A percentile compares a stretch with the other conserved stretches of the same genome.
Evolutionary conservation across 1,284 basidiomycete species (phyloP).

Genomic region (Cutaneotrichosporon sp.): DNA sequence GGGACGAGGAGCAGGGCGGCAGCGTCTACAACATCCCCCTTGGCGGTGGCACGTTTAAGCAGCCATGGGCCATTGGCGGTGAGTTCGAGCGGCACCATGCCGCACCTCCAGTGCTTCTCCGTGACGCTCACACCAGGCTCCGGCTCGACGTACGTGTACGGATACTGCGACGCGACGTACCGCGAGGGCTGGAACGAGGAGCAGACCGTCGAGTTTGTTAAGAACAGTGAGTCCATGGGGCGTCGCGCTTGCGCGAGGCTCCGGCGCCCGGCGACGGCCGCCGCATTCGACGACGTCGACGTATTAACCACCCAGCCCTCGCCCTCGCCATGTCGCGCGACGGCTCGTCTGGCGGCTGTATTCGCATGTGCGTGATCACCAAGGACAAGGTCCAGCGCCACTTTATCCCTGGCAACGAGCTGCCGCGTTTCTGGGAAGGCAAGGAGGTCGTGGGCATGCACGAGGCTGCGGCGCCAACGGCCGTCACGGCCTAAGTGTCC

Average conservation of each 20-base stretch:
- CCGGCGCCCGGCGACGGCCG: too few species aligned
- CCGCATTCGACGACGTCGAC: too few species aligned
- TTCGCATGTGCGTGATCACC: slow-evolving; percentile 95
- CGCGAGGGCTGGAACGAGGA: slow-evolving; percentile 86
- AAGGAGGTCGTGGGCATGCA: slow-evolving; percentile 36
- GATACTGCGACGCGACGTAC: slow-evolving; percentile 98
- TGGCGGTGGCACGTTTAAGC: slow-evolving; percentile 86
- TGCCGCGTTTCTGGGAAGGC: slow-evolving; percentile 57
- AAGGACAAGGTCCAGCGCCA: slow-evolving; percentile 83
- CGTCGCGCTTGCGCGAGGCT: not conserved
- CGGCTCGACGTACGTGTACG: slow-evolving; percentile 96
- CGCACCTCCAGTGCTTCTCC: not conserved
- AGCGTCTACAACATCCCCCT: slow-evolving; percentile 95
- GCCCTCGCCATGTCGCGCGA: slow-evolving; percentile 95
- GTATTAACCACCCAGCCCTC: slow-evolving; percentile 60
- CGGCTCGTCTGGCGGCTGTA: slow-evolving; percentile 94
- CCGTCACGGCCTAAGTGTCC: not conserved
- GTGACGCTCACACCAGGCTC: slow-evolving; percentile 58
- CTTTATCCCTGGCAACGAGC: slow-evolving; percentile 88
- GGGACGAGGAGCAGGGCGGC: slow-evolving; percentile 90
- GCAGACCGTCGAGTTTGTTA: slow-evolving; percentile 89
- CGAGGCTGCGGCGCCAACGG: not conserved
- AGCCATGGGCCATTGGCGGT: slow-evolving; percentile 96
- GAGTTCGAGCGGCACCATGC: slow-evolving; percentile 26
- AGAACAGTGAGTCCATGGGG: slow-evolving; percentile 68